Percentiles rank a stretch among this genome's conserved stretches.
Conservation (phyloP, 805 yeast species). For the Candida saitoana region DNA sequence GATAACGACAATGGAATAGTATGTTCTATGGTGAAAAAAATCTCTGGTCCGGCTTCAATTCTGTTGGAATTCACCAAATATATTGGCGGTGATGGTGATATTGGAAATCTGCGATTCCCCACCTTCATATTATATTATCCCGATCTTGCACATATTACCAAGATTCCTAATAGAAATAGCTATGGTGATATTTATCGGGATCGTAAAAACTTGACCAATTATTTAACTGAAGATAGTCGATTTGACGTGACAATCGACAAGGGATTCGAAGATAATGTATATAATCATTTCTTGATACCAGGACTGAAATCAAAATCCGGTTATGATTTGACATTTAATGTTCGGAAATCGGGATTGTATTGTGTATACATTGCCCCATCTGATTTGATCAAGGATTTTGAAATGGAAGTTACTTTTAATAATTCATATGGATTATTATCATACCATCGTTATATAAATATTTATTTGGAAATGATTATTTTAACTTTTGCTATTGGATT, state of each 20-base stretch:
- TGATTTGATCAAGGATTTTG: background rate
- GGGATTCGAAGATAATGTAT: background rate
- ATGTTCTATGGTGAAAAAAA: conserved; percentile 1
- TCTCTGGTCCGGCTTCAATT: background rate
- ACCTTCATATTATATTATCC: background rate
- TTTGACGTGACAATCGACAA: conserved; percentile 1
- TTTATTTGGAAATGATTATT: background rate
- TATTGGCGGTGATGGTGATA: background rate
- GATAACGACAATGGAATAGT: background rate
- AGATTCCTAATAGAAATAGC: background rate
- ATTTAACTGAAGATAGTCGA: background rate
- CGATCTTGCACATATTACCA: background rate
- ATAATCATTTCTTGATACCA: background rate
- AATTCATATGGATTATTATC: background rate
- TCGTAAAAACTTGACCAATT: background rate
- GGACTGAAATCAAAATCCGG: background rate
- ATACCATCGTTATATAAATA: background rate
- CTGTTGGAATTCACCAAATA: background rate
- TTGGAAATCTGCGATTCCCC: background rate
- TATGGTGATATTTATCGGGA: background rate
- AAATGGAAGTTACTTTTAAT: background rate
- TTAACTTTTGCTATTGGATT: background rate
- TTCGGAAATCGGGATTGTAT: background rate
- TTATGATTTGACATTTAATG: background rate
- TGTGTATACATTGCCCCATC: conserved; percentile 1